Conservation (phyloP, 2,329 filamentous ascomycete species). For the Fusarium stilboides region DNA sequence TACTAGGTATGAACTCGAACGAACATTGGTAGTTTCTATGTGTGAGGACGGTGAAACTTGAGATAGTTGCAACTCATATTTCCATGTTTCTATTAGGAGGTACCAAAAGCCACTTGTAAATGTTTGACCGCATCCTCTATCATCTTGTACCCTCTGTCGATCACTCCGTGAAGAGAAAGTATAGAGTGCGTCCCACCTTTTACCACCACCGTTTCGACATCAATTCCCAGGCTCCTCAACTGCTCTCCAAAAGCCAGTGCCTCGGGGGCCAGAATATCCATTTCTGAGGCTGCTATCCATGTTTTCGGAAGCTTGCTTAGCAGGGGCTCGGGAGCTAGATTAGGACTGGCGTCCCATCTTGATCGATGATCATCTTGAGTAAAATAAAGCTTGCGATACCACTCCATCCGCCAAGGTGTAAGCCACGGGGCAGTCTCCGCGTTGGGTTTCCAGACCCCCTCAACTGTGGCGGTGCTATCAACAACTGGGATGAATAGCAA, state of each 20-base stretch:
- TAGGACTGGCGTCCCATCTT: slow-evolving; percentile 54
- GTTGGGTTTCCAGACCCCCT: slow-evolving; percentile 46
- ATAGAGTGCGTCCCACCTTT: slow-evolving; percentile 49
- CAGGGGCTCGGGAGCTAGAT: slow-evolving; percentile 46
- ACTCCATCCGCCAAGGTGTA: slow-evolving; percentile 53
- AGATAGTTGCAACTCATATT: background rate
- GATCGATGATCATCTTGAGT: slow-evolving; percentile 41
- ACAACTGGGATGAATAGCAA: slow-evolving; percentile 54
- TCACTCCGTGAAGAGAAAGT: slow-evolving; percentile 47
- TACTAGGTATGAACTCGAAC: background rate
- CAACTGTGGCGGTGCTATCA: slow-evolving; percentile 54
- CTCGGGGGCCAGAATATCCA: slow-evolving; percentile 54
- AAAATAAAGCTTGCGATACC: slow-evolving; percentile 57
- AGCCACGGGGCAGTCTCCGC: slow-evolving; percentile 53
- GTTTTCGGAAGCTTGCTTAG: slow-evolving; percentile 50
- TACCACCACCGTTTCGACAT: slow-evolving; percentile 38
- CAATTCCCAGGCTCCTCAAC: slow-evolving; percentile 42
- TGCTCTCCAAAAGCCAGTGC: slow-evolving; percentile 50
- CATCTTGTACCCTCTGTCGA: slow-evolving; percentile 45
- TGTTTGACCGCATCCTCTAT: slow-evolving; percentile 44
- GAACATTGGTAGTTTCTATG: background rate
- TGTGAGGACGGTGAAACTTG: background rate
- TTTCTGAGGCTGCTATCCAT: slow-evolving; percentile 53
- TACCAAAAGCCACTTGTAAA: slow-evolving; percentile 40
- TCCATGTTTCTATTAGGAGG: slow-evolving; percentile 1